phyloP scores from a whole-genome alignment of 2,329 filamentous ascomycete genomes.

The Ustilaginoidea virens region DNA sequence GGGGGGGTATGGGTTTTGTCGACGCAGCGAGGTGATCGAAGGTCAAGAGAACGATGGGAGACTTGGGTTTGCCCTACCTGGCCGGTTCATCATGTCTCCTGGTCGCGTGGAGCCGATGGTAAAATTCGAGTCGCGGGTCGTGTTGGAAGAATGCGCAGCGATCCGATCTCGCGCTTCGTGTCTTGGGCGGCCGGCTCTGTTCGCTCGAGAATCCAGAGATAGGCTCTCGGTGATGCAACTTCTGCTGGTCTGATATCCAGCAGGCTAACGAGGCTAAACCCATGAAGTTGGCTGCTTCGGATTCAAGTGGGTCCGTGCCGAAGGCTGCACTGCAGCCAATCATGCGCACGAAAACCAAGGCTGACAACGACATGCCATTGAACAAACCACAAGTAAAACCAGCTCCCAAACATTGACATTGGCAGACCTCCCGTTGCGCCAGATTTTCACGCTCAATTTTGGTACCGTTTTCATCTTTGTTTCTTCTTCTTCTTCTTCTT shows the following conservation, averaged over 20 bases:
- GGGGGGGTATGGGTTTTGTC: too few relatives aligned
- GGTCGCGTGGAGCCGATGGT: slow-evolving; percentile 1
- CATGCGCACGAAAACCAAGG: slow-evolving; percentile 5
- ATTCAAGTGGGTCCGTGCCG: slow-evolving; percentile 25
- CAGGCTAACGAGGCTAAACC: slow-evolving; percentile 12
- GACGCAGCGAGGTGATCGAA: slow-evolving; percentile 1
- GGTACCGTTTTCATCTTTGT: background rate
- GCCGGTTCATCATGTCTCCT: slow-evolving; percentile 38
- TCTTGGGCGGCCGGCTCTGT: too few relatives aligned
- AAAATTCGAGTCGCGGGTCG: slow-evolving; percentile 1
- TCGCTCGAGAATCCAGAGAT: too few relatives aligned
- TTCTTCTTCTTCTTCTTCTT: background rate
- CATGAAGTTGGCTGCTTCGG: slow-evolving; percentile 15
- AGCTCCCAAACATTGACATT: too few relatives aligned
- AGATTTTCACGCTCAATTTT: too few relatives aligned
- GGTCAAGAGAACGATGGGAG: slow-evolving; percentile 7
- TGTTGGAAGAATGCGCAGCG: too few relatives aligned
- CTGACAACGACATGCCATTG: slow-evolving; percentile 8
- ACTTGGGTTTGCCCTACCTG: slow-evolving; percentile 32
- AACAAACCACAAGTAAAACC: too few relatives aligned
- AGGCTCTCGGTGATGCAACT: too few relatives aligned
- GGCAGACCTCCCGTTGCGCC: too few relatives aligned
- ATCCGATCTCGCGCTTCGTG: too few relatives aligned
- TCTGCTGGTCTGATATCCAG: background rate
- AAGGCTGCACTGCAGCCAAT: slow-evolving; percentile 14